These are phyloP conservation scores for Plasmodium berghei DNA, from an alignment of 169 alveolate genomes.

Conservation along the genomic window DNA sequence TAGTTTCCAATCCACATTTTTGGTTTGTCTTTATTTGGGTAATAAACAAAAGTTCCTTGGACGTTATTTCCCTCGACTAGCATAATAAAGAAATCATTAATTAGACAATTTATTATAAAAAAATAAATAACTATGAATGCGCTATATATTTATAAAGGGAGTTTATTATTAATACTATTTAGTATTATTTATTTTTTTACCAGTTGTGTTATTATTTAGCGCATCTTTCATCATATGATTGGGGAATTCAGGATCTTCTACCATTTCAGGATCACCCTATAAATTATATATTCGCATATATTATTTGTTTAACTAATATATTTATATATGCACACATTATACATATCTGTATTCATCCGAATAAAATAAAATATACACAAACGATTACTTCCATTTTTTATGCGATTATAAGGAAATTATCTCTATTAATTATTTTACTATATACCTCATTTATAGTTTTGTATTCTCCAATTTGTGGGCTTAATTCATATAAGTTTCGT, in stretches of 20 bases:
- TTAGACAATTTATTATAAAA: neutral
- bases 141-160: conserved; percentile 1
- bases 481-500: conserved; percentile 38
- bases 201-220: conserved; percentile 67
- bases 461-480: conserved; percentile 69
- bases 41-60: conserved; percentile 80
- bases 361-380: neutral
- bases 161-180: too few relatives aligned
- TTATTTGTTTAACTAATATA: too few relatives aligned
- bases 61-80: conserved; percentile 67
- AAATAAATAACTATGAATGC: neutral
- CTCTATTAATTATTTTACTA: neutral
- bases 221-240: conserved; percentile 77
- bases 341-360: neutral
- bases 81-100: conserved; percentile 1
- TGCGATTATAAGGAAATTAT: neutral
- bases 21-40: conserved; percentile 80
- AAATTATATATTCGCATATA: conserved; percentile 1
- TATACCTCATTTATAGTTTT: conserved; percentile 67
- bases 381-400: neutral
- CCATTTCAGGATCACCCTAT: conserved; percentile 83
- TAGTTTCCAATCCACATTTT: conserved; percentile 86
- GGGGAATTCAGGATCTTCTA: conserved; percentile 85
- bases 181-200: conserved; percentile 36
- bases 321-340: too few relatives aligned